These are phyloP conservation scores for Candida nonsorbophila DNA, from an alignment of 805 yeast genomes.

Conservation along the genomic window DNA sequence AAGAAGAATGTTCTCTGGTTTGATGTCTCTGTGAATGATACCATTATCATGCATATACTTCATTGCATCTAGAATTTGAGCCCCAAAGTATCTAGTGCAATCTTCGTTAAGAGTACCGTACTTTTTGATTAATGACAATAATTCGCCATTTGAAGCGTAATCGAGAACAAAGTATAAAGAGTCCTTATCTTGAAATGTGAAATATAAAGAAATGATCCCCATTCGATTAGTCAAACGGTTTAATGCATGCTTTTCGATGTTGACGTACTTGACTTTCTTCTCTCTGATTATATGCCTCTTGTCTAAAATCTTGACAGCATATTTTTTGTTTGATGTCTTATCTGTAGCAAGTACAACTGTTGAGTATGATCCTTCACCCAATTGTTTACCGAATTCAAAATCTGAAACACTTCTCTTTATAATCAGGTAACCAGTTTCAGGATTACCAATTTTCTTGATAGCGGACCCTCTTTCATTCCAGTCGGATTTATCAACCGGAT, in stretches of 20 bases:
- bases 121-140: constrained; percentile 60
- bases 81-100: constrained; percentile 60
- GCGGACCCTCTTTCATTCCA: constrained; percentile 37
- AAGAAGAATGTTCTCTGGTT: constrained; percentile 75
- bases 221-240: constrained; percentile 57
- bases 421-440: constrained; percentile 13
- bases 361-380: constrained; percentile 44
- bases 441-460: constrained; percentile 12
- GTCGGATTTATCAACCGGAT: constrained; percentile 6
- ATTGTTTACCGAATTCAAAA: constrained; percentile 34
- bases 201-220: constrained; percentile 65
- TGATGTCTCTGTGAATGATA: constrained; percentile 74
- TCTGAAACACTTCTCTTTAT: constrained; percentile 35
- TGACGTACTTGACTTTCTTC: constrained; percentile 79
- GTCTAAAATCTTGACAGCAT: constrained; percentile 73
- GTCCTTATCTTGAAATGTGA: constrained; percentile 75
- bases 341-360: constrained; percentile 44
- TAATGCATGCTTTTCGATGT: constrained; percentile 75
- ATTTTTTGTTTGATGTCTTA: constrained; percentile 49
- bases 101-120: constrained; percentile 69
- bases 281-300: constrained; percentile 76
- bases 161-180: constrained; percentile 72
- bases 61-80: constrained; percentile 71
- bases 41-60: constrained; percentile 71
- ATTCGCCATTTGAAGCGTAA: constrained; percentile 76